Evolutionary conservation across 1,284 basidiomycete species (phyloP), one percentile per base, ranked within the genome.

Genomic region (Hemileia vastatrix): DNA sequence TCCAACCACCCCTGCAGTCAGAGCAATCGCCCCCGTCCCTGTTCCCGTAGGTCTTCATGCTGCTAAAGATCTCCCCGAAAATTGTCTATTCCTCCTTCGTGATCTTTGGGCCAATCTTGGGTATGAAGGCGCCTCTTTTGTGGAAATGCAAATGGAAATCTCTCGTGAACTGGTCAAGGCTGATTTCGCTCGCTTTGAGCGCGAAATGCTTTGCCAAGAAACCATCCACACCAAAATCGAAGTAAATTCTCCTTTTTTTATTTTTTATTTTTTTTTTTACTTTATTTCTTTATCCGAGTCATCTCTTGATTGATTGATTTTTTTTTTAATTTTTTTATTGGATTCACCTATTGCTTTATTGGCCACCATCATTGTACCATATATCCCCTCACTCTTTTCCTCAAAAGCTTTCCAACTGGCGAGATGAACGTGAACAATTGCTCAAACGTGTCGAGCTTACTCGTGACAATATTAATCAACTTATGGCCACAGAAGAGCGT

Each of bases 111-210:
- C 49, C 19, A 48, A 59, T 59, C 40, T 59, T 15, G 57, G 57
- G 3, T 59, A 59, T 32, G 40, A 33, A 2, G 57, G 57, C 23
- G 36, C 36, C 13, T 3, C 31, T 13, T 59, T 59, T 53, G 57
- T 59, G 11, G 57, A 59, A 23, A 59, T 59, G 57, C 57, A 59
- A 45, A 59, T 59, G 57, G 57, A 59, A 27, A 59, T 59, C 23
- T 24, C 48, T 36, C 47, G 57, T 23, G 57, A 59, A 44, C 52
- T 59, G 50, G 57, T 52, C 27, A 18, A 40, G 9, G 57, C 57
- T n/a, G 57, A 59, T 51, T 59, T 59, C 19, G 49, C 57, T 6
- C 36, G 57, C 40, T 59, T 59, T 24, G 57, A 59, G 36, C 18
- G 57, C n/a, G 57, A 59, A 18, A 59, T 59, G 57, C 18, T 59